Evolutionary conservation across 2,329 filamentous ascomycete genomes (phyloP).

Genomic region (Colletotrichum higginsianum): DNA sequence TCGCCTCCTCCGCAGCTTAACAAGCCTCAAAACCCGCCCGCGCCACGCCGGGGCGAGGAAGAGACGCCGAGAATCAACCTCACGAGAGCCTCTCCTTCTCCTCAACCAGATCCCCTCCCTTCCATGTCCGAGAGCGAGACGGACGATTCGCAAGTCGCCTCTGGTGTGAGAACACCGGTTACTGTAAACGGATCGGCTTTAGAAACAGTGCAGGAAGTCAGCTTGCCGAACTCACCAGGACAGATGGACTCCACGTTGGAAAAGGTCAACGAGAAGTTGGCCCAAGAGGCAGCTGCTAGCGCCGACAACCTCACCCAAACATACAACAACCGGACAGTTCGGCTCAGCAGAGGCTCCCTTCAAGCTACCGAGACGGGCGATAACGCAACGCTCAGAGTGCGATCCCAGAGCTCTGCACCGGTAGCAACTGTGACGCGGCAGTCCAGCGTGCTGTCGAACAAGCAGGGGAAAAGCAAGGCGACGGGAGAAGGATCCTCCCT

Average conservation of each 20-base stretch:
- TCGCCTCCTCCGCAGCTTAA: slow-evolving; percentile 78
- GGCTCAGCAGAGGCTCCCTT: slow-evolving; percentile 61
- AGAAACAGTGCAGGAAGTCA: slow-evolving; percentile 94
- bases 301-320: slow-evolving; percentile 57
- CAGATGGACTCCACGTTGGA: slow-evolving; percentile 64
- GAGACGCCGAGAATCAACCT: slow-evolving; percentile 69
- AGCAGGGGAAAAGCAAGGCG: slow-evolving; percentile 78
- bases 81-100: slow-evolving; percentile 64
- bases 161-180: slow-evolving; percentile 72
- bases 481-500: slow-evolving; percentile 83
- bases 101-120: slow-evolving; percentile 56
- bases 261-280: slow-evolving; percentile 65
- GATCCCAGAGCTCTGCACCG: slow-evolving; percentile 61
- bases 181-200: slow-evolving; percentile 74
- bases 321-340: slow-evolving; percentile 59
- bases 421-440: slow-evolving; percentile 73
- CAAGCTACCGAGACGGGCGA: slow-evolving; percentile 75
- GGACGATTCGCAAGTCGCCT: slow-evolving; percentile 64
- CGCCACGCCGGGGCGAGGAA: slow-evolving; percentile 61
- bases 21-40: slow-evolving; percentile 61
- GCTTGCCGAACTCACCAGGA: slow-evolving; percentile 80
- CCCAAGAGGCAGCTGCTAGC: slow-evolving; percentile 58
- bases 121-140: slow-evolving; percentile 65
- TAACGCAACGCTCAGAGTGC: slow-evolving; percentile 67
- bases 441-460: slow-evolving; percentile 75